A percentile compares a stretch with the other conserved stretches of the same genome.
phyloP scores from a whole-genome alignment of 352 stramenopile species.

The Nothophytophthora sp. region DNA sequence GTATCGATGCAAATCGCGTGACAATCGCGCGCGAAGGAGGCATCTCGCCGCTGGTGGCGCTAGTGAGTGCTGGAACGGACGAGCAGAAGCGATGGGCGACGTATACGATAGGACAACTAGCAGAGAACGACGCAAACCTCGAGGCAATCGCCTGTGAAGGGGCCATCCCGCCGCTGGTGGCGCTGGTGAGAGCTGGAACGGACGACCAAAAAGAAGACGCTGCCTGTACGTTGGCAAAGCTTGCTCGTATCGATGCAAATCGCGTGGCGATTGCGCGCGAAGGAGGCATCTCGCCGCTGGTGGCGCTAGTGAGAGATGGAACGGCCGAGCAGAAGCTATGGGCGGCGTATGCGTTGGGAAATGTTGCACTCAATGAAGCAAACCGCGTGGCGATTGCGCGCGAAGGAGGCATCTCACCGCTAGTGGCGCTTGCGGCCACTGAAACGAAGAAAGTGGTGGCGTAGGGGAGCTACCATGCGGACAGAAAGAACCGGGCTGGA shows the following conservation, averaged over 20 bases:
- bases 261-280: not conserved
- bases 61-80: not conserved
- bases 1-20: not conserved
- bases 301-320: too few species aligned
- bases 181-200: slow-evolving; percentile 1
- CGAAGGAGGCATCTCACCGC: too few species aligned
- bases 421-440: not conserved
- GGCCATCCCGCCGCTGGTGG: not conserved
- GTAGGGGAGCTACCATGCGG: too few species aligned
- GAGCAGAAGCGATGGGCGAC: too few species aligned
- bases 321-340: too few species aligned
- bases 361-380: too few species aligned
- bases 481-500: too few species aligned
- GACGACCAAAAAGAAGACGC: slow-evolving; percentile 2
- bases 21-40: not conserved
- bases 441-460: not conserved
- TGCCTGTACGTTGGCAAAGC: not conserved
- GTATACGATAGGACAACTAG: not conserved
- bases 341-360: too few species aligned
- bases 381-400: too few species aligned
- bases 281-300: slow-evolving; percentile 1
- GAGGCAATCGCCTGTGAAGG: not conserved
- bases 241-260: not conserved
- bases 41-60: not conserved
- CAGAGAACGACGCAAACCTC: not conserved